These are phyloP conservation scores for Eucalyptus coolabah DNA, from an alignment of 345 rosid genomes.

Conservation along the genomic window DNA sequence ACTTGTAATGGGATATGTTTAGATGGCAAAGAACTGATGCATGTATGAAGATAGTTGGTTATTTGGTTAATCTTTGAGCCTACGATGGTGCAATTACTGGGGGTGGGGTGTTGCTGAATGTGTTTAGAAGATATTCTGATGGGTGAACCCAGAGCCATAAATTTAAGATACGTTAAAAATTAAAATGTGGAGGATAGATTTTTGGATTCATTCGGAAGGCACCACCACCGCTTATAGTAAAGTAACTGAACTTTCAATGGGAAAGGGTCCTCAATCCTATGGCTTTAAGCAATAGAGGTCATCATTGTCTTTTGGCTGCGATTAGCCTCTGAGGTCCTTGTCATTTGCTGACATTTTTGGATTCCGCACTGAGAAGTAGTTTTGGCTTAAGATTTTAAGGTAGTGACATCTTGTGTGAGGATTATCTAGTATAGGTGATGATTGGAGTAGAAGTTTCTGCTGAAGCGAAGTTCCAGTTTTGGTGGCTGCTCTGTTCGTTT, in stretches of 20 bases:
- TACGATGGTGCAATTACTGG: not conserved
- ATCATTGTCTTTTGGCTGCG: not conserved
- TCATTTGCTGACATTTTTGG: not conserved
- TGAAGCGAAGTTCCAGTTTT: not conserved
- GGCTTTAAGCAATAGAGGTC: not conserved
- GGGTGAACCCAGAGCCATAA: not conserved
- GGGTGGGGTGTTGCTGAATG: not conserved
- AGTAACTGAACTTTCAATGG: not conserved
- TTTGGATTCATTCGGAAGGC: not conserved
- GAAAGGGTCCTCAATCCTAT: not conserved
- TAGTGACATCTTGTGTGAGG: not conserved
- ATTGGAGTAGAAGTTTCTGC: not conserved
- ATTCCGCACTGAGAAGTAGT: not conserved
- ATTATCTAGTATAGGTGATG: not conserved
- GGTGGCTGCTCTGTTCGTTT: not conserved
- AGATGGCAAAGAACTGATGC: not conserved
- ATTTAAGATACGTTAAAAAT: not conserved
- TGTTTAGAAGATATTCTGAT: not conserved
- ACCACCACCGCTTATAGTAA: not conserved
- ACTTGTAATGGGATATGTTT: not conserved
- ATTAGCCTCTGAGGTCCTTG: not conserved
- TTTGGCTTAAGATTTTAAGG: not conserved
- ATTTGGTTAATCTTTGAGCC: not conserved
- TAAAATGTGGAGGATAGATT: not conserved
- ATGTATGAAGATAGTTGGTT: not conserved